Base-by-base conservation (phyloP, 441 rosid species). In the Adansonia grandidieri region DNA sequence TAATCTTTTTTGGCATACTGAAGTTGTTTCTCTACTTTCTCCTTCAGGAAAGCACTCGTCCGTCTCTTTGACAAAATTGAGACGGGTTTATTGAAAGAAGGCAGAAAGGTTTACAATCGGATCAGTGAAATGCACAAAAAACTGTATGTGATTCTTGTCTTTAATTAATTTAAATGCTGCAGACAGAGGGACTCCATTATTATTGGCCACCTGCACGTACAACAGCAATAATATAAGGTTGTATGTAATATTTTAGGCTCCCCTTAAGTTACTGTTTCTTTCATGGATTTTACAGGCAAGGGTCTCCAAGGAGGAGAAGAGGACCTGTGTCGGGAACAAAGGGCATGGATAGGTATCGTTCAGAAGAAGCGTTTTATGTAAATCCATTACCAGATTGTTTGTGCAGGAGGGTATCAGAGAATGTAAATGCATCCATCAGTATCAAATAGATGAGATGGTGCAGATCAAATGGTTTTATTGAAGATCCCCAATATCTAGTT, bases 351-450 rank as follows among this genome's bases (percentile, higher is more conserved):
- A 90, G 99, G 86, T 91, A 86, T 54, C 98, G 97, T 2, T 94
- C 99, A 0, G 99, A 97, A 81, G 98, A 94, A 83, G 86, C 95
- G 0, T 97, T 94, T 86, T 97, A 97, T 20, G 98, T 85, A 73
- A 97, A 97, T 71, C 98, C 98, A 37, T 86, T 92, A 80, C 98
- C 97, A 2, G 98, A 97, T 64, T 97, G 99, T 87, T 86, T 94
- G 80, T 96, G 99, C 77, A 91, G 84, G 77, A 84, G 83, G 70
- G 80, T 84, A 72, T 61, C 76, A 44, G 76, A 71, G 69, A 80
- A 73, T 68, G 57, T 17, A 58, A 86, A 85, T 70, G 22, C 82
- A 19, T 79, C 86, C 53, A 24, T 76, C 6, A 56, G 57, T 5
- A 71, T 80, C 57, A 81, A 77, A 73, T 86, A 37, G 87, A 68